Evolutionary conservation across 2,329 filamentous ascomycete species (phyloP).

Genomic region (Orbilia quercus): DNA sequence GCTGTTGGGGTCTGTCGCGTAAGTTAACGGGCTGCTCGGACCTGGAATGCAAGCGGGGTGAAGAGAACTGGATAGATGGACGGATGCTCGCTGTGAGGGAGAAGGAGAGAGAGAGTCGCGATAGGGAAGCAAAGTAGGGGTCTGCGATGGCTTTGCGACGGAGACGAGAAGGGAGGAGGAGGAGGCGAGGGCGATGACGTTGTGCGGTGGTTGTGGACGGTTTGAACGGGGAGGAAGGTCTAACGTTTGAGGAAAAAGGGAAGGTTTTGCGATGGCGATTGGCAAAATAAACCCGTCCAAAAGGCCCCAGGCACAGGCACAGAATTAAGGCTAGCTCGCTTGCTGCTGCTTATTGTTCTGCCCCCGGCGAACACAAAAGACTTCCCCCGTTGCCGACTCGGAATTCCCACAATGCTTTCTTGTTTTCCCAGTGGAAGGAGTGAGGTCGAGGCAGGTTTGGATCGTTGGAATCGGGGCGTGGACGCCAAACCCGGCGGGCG

Average conservation of each 20-base stretch:
- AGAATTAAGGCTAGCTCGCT: no score
- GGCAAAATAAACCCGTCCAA: not conserved
- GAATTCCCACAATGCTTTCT: no score
- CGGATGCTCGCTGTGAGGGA: no score
- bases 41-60: constrained; percentile 30
- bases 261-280: constrained; percentile 31
- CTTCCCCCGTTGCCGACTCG: not conserved
- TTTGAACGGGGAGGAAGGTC: not conserved
- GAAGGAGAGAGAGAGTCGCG: constrained; percentile 22
- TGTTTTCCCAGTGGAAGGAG: not conserved
- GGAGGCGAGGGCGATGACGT: constrained; percentile 3
- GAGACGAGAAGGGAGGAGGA: not conserved
- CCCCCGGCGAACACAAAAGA: not conserved
- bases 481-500: constrained; percentile 7
- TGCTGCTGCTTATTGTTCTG: not conserved
- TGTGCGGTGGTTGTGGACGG: not conserved
- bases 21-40: not conserved
- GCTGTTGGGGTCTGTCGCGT: constrained; percentile 32
- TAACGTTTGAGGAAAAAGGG: not conserved
- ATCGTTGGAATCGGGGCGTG: not conserved
- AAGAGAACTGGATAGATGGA: not conserved
- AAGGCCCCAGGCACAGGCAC: no score
- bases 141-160: not conserved
- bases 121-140: constrained; percentile 28
- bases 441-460: not conserved